A percentile compares a stretch with the other conserved stretches of the same genome.
Evolutionary conservation across 2,329 filamentous ascomycete species (phyloP).

Genomic region (Beauveria sp.): DNA sequence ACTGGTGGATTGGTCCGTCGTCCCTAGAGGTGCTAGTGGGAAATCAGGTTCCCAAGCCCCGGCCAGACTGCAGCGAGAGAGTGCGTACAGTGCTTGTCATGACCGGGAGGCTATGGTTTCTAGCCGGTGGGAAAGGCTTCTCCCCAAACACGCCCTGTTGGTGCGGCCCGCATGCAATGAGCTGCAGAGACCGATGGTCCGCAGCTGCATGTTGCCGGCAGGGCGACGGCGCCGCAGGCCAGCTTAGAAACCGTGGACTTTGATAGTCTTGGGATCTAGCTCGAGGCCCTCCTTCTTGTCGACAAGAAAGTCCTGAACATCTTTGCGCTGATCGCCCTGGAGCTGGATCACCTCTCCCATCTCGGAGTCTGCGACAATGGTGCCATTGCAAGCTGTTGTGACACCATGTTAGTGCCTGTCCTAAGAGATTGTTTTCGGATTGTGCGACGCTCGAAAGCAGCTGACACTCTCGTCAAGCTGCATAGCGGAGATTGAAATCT

Average conservation of each 20-base stretch:
- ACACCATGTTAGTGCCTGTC: background rate
- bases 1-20: constrained; percentile 19
- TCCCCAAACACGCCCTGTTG: constrained; percentile 13
- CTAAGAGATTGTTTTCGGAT: background rate
- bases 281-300: constrained; percentile 93
- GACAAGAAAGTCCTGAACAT: constrained; percentile 94
- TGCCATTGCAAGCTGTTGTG: constrained; percentile 91
- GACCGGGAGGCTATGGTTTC: constrained; percentile 13
- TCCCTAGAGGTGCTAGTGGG: constrained; percentile 17
- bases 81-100: background rate
- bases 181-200: background rate
- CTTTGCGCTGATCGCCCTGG: constrained; percentile 97
- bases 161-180: constrained; percentile 8
- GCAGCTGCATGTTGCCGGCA: constrained; percentile 18
- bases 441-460: background rate
- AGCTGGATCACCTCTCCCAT: constrained; percentile 99
- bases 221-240: constrained; percentile 30
- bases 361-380: constrained; percentile 89
- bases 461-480: background rate
- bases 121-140: constrained; percentile 5
- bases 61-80: constrained; percentile 12
- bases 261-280: constrained; percentile 94
- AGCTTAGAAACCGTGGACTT: constrained; percentile 58
- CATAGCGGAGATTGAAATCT: background rate
- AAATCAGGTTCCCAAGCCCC: constrained; percentile 23